Conservation (phyloP, 371 early-diverging fungal genomes). For the Mortierella sp. region DNA sequence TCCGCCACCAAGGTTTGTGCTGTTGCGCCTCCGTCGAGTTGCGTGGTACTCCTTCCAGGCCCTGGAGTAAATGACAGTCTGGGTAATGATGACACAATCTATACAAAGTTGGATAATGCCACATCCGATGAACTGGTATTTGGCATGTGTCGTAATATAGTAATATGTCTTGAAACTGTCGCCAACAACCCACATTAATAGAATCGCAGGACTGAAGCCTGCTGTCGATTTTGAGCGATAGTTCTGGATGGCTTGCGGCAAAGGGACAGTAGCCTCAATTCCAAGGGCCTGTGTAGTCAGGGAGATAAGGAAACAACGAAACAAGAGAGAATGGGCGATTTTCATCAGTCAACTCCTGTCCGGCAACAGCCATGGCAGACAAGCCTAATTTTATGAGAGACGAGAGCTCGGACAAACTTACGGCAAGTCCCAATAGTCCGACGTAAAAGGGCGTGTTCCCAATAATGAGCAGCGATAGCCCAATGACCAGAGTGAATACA, state of each 20-base stretch:
- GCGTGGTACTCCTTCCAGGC: constrained; percentile 23
- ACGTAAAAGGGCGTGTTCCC: constrained; percentile 55
- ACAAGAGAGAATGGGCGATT: background rate
- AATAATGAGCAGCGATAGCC: constrained; percentile 38
- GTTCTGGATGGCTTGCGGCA: constrained; percentile 70
- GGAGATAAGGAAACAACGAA: background rate
- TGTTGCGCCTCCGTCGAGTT: background rate
- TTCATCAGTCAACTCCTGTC: too few species aligned
- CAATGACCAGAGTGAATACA: constrained; percentile 29
- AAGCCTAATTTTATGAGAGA: constrained; percentile 56
- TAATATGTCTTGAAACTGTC: constrained; percentile 73
- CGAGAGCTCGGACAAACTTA: constrained; percentile 8
- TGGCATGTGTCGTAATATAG: constrained; percentile 63
- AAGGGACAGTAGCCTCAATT: constrained; percentile 69
- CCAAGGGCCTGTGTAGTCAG: constrained; percentile 55
- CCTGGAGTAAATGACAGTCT: constrained; percentile 62
- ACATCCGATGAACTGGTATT: constrained; percentile 73
- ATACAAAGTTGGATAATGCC: constrained; percentile 69
- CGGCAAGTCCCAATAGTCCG: constrained; percentile 54
- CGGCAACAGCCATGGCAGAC: constrained; percentile 1
- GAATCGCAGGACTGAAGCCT: constrained; percentile 61
- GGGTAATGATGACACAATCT: constrained; percentile 65
- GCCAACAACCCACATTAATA: constrained; percentile 65
- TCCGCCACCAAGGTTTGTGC: too few species aligned
- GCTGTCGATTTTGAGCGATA: constrained; percentile 59